phyloP scores from a whole-genome alignment of 495 filamentous ascomycete species.

The Astrothelium macrocarpum region DNA sequence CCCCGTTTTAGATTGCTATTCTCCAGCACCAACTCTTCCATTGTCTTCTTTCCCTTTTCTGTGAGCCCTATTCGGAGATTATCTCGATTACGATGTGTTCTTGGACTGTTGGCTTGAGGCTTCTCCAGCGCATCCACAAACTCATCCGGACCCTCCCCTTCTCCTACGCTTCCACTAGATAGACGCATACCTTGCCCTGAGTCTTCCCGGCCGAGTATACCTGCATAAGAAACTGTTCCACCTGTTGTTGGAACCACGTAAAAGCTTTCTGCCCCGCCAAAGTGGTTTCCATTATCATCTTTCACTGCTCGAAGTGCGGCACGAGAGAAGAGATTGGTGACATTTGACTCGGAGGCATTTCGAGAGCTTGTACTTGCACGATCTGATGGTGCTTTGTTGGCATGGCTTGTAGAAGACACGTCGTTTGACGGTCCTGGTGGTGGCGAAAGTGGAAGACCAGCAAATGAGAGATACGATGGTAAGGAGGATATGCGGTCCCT shows the following conservation, averaged over 20 bases:
- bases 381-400: slow-evolving; percentile 31
- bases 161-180: slow-evolving; percentile 36
- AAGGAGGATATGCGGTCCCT: slow-evolving; percentile 3
- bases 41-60: slow-evolving; percentile 40
- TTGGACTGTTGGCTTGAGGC: slow-evolving; percentile 24
- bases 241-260: slow-evolving; percentile 90
- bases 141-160: slow-evolving; percentile 53
- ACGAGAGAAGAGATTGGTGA: slow-evolving; percentile 64
- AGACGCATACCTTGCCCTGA: slow-evolving; percentile 32
- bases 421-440: slow-evolving; percentile 9
- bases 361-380: slow-evolving; percentile 28
- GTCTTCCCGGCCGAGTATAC: slow-evolving; percentile 58
- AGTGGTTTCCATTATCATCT: slow-evolving; percentile 33
- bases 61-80: slow-evolving; percentile 1
- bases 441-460: slow-evolving; percentile 66
- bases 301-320: slow-evolving; percentile 68
- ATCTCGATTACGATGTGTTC: slow-evolving; percentile 21
- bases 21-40: slow-evolving; percentile 76
- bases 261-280: slow-evolving; percentile 67
- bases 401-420: background rate
- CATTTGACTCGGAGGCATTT: slow-evolving; percentile 50
- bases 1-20: slow-evolving; percentile 65
- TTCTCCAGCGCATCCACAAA: slow-evolving; percentile 84
- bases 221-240: slow-evolving; percentile 80
- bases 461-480: slow-evolving; percentile 83